Base-by-base conservation (phyloP, 169 alveolate species). In the Plasmodium gonderi region DNA sequence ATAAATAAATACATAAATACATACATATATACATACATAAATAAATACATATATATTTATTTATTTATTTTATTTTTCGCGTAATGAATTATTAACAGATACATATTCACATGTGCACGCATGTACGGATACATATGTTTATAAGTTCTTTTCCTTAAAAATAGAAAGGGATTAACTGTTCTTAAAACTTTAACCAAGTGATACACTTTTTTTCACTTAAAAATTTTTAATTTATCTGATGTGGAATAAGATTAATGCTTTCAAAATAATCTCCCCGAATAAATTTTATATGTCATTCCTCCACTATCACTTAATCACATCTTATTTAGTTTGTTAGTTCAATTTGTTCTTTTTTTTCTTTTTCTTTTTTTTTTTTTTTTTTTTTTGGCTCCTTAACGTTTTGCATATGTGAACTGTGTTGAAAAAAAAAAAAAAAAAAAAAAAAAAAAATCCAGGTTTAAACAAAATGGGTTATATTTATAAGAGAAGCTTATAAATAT, bases 341-440 rank as follows among this genome's bases (percentile, higher is more conserved):
- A 11, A 44, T 38, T 74, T 3, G 7, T 64, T 40, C 31, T 60
- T 14, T 23, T 65, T 17, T 5, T 38, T 38, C 33, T 29, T 20
- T 7, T 42, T 20, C 11, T 3, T 29, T 49, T 78, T 47, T 78
- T 77, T 42, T 77, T 77, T 77, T 77, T 75, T 76, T 76, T 42
- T 45, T 45, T 77, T 77, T 42, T 79, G 33, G 1, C 31, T 17
- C 17, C 1, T 17, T 54, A 7, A 6, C 42, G 5, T 68, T 40
- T 14, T 40, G 81, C 36, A 23, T 42, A 40, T 42, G n/a, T 3
- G 12, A n/a, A 31, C 17, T 36, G 33, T 60, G 72, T 20, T 14
- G 72, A 60, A 60, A 17, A 60, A 60, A 60, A 60, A 60, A 60
- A 60, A 60, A 60, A 49, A 49, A 2, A 49, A 5, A 60, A 17